phyloP scores from a whole-genome alignment of 148 eudicot species.

The Pouteria glomerata region DNA sequence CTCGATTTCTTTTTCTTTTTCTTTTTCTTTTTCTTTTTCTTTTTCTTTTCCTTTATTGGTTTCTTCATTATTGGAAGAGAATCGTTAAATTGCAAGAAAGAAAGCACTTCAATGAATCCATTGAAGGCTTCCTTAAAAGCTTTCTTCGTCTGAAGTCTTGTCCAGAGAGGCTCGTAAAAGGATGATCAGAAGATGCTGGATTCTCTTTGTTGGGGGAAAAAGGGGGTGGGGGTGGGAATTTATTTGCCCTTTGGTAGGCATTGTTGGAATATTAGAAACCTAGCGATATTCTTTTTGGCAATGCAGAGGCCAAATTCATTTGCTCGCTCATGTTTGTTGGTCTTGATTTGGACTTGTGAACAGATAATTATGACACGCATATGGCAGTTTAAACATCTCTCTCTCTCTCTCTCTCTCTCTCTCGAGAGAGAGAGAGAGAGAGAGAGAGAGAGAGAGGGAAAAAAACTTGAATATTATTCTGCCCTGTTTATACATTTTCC shows the following conservation, averaged over 20 bases:
- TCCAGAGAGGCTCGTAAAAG: too few relatives aligned
- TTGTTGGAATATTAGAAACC: background rate
- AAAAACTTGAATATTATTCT: too few relatives aligned
- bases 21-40: background rate
- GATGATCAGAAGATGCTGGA: background rate
- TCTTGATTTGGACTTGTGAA: background rate
- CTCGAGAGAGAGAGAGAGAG: too few relatives aligned
- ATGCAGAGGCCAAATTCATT: constrained; percentile 1
- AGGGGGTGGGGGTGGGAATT: background rate
- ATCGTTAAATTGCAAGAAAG: too few relatives aligned
- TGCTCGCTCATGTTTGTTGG: background rate
- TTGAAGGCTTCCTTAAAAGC: background rate
- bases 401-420: background rate
- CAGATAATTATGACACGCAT: background rate
- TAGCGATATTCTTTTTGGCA: constrained; percentile 15
- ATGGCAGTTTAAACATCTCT: background rate
- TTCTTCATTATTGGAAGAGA: too few relatives aligned
- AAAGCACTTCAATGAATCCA: background rate
- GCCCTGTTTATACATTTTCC: too few relatives aligned
- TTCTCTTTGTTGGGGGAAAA: background rate
- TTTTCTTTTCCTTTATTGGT: too few relatives aligned
- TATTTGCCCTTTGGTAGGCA: background rate
- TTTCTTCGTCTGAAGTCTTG: too few relatives aligned
- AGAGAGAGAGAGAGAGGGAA: too few relatives aligned
- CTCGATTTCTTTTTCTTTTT: background rate